phyloP scores from a whole-genome alignment of 2,329 filamentous ascomycete species.

The Chaetomium globosum region DNA sequence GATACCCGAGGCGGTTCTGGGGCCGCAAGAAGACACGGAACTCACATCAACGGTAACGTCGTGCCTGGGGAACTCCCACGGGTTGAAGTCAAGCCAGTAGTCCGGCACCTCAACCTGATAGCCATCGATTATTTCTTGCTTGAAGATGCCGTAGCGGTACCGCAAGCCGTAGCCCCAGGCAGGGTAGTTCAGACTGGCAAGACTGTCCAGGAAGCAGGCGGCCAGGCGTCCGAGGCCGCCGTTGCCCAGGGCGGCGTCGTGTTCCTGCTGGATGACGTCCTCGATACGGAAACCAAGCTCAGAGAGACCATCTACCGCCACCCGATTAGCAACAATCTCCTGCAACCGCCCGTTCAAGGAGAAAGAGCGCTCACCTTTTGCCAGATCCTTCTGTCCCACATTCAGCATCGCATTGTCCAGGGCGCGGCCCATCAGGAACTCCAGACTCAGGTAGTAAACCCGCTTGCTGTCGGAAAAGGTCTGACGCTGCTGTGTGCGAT shows the following conservation, averaged over 20 bases:
- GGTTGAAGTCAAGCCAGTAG: conserved; percentile 99
- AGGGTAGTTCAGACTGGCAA: conserved; percentile 91
- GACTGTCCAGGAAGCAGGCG: conserved; percentile 94
- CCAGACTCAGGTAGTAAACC: conserved; percentile 94
- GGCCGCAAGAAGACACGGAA: conserved; percentile 10
- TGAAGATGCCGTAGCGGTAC: conserved; percentile 98
- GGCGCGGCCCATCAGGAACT: conserved; percentile 96
- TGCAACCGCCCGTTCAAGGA: background rate
- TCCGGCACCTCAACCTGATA: conserved; percentile 98
- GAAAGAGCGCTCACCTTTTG: conserved; percentile 62
- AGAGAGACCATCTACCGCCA: conserved; percentile 68
- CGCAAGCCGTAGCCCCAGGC: conserved; percentile 97
- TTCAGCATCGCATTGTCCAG: conserved; percentile 99
- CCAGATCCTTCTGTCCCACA: conserved; percentile 81
- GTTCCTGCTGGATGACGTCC: conserved; percentile 90
- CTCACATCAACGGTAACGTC: conserved; percentile 87
- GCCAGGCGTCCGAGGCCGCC: conserved; percentile 92
- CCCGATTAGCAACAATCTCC: conserved; percentile 10
- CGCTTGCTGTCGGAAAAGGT: conserved; percentile 89
- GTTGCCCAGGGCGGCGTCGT: conserved; percentile 94
- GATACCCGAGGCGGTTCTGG: background rate
- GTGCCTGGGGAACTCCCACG: conserved; percentile 96
- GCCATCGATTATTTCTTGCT: conserved; percentile 97
- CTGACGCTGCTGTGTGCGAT: conserved; percentile 95
- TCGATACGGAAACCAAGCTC: conserved; percentile 97